Base-by-base conservation (phyloP, 1,284 basidiomycete species). In the Chondrostereum purpureum region DNA sequence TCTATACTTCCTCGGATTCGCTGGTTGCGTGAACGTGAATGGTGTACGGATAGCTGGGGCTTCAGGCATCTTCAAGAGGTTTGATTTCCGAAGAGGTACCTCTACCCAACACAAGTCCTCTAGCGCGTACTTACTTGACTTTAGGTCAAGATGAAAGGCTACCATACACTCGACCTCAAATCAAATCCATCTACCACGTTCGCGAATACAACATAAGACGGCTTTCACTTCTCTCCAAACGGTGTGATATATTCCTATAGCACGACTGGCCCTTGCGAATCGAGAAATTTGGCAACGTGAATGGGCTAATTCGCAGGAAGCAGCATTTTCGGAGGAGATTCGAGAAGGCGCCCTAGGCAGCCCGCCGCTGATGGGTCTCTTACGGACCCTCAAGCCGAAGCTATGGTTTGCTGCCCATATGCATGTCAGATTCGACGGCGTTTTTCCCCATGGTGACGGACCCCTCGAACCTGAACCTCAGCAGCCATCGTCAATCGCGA, bases 361-460 rank as follows among this genome's bases (percentile, higher is more conserved):
- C 0, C 93, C 93, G 5, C 94, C 95, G 0, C 68, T 97, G 22
- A 82, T 89, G 70, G 78, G 79, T 12, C 70, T 99, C 0, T 66
- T 99, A 17, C 69, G 69, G 22, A 81, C 72, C 10, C 70, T 99
- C 23, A 77, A 80, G 58, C 94, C 96, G 0, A 58, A 72, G n/a
- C 89, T 88, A 77, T 99, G 96, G 96, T 98, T 98, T 62, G 69
- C 91, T 1, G 96, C 94, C 0, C 96, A 99, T 67, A 58, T 99
- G 42, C 96, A 99, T 60, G 86, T 88, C 50, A 84, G 87, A 42
- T 84, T 82, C 52, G 80, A 85, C 52, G 90, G 90, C 1, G 72
- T 71, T 0, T 74, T 92, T 4, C 58, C 73, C 3, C 88, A 92
- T 54, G 43, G 57, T 35, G 42, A 53, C 42, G 11, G 84, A 84